Base-by-base conservation (phyloP, 2,329 filamentous ascomycete genomes). In the Acephala macrosclerotiorum region DNA sequence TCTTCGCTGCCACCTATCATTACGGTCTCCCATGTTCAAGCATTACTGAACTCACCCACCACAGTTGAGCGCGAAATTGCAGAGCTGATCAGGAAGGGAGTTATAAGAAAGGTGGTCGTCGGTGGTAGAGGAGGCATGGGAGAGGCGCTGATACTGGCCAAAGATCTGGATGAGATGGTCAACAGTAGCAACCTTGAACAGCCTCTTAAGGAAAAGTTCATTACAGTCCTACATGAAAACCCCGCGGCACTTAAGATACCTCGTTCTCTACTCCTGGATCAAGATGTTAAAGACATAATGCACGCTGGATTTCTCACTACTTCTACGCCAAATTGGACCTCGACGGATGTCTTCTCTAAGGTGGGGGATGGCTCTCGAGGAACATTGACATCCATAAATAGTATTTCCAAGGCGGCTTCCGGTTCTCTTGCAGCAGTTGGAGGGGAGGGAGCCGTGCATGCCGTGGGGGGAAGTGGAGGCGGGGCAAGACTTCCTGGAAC, bases 391-490 rank as follows among this genome's bases (percentile, higher is more conserved):
- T 88, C 87, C 3, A 81, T 93, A 11, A 85, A 89, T 42, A 84
- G 82, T 29, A 86, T 91, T 25, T 87, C 88, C 1, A 83, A 81
- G 68, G 88, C 89, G 25, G 87, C 90, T 5, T 90, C 91, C 0
- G 91, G 91, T 16, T 89, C 88, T 2, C 73, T 91, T 1, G 89
- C 83, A 7, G 90, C 91, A 1, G 87, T 93, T 0, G 91, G 91
- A 1, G 91, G 91, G 4, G 79, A 81, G n/a, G 86, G 86, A 22
- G 89, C 87, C 2, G 80, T 92, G 5, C 86, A 90, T 73, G 84
- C 83, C 58, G 86, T 84, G 2, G 90, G 90, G 18, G 91, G 90
- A 12, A 72, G 65, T 59, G 76, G 74, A 42, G 77, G 72, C 68
- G 70, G 76, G 20, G 70, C 69, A n/a, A 66, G 71, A 60, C 49